A percentile compares a stretch with the other conserved stretches of the same genome.
Evolutionary conservation across 768 basidiomycete genomes (phyloP).

Genomic region (Collybia sordida): DNA sequence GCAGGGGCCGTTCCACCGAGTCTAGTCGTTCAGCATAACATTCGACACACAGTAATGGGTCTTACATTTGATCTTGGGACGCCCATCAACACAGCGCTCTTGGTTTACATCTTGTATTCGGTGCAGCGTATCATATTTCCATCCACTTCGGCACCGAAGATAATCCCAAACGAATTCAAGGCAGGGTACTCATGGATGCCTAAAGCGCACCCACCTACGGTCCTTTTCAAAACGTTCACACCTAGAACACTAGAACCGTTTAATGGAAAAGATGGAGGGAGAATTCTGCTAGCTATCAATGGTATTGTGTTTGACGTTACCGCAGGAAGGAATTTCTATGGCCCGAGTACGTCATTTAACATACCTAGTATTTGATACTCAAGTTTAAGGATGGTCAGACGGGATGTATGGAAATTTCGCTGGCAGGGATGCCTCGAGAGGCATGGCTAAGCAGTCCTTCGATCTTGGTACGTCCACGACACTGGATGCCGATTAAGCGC

Average conservation of each 20-base stretch:
- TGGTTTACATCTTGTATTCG: conserved; percentile 77
- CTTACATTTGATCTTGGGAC: conserved; percentile 56
- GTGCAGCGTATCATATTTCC: conserved; percentile 77
- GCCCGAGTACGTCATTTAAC: conserved; percentile 66
- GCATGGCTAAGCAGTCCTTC: conserved; percentile 98
- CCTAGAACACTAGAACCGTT: conserved; percentile 73
- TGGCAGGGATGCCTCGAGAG: conserved; percentile 91
- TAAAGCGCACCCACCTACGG: conserved; percentile 71
- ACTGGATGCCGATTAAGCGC: background rate
- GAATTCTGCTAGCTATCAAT: conserved; percentile 84
- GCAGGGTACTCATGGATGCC: conserved; percentile 93
- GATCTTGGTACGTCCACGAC: conserved; percentile 64
- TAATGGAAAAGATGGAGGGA: conserved; percentile 58
- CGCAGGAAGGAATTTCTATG: conserved; percentile 88
- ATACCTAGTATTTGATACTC: background rate
- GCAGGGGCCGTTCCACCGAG: too few relatives aligned
- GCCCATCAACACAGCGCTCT: conserved; percentile 76
- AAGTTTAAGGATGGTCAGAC: too few relatives aligned
- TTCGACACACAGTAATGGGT: conserved; percentile 26
- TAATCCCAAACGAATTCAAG: conserved; percentile 70
- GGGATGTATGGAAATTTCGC: conserved; percentile 99
- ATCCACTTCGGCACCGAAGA: conserved; percentile 45
- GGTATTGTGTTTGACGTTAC: conserved; percentile 93
- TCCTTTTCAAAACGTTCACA: conserved; percentile 77
- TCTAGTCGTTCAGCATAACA: too few relatives aligned